Evolutionary conservation across 345 rosid species (phyloP).

Genomic region (Eutrema heterophyllum): DNA sequence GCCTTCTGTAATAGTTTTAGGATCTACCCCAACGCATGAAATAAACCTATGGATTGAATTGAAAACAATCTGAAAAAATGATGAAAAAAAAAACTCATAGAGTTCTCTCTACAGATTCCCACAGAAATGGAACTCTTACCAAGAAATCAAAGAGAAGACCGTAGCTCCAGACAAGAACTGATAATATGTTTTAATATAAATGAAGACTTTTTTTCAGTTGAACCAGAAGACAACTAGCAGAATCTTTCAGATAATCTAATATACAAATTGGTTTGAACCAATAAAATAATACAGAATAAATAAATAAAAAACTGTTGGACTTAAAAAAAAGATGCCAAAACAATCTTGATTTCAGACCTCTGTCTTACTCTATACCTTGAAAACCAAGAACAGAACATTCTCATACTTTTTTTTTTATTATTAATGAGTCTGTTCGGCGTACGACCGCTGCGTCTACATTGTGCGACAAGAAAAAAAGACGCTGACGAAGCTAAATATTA

Average conservation of each 20-base stretch:
- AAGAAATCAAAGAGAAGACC: conserved; percentile 19
- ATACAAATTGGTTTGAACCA: background rate
- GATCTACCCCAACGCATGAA: background rate
- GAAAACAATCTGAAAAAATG: background rate
- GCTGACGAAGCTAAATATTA: no score
- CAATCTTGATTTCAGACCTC: background rate
- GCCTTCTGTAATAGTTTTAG: background rate
- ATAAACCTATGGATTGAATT: background rate
- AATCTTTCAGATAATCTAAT: conserved; percentile 7
- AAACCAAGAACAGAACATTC: background rate
- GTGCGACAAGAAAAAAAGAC: no score
- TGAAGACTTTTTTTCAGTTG: background rate
- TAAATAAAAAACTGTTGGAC: background rate
- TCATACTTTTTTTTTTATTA: no score
- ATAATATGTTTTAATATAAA: background rate
- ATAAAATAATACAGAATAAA: conserved; percentile 1
- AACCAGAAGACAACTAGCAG: conserved; percentile 5
- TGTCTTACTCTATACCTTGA: background rate
- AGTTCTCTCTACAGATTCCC: background rate
- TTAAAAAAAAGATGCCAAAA: background rate
- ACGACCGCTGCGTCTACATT: no score
- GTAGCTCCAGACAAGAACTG: background rate
- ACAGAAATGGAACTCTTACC: conserved; percentile 8
- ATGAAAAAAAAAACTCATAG: background rate
- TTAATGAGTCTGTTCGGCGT: no score